A percentile compares a stretch with the other conserved stretches of the same genome.
phyloP scores from a whole-genome alignment of 345 rosid genomes.

The Citrus inodora region DNA sequence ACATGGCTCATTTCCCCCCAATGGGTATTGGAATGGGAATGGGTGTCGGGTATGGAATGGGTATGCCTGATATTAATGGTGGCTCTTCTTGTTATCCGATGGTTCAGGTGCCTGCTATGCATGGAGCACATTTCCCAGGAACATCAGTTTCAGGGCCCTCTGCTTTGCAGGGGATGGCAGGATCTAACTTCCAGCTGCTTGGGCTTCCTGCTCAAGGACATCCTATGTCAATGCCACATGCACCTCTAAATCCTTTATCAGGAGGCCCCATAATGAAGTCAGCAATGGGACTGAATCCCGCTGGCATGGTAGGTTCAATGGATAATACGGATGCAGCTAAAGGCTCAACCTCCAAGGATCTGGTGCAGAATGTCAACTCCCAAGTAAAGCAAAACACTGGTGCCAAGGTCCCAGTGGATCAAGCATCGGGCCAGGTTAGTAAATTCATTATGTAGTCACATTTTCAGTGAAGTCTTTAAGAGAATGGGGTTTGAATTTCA shows the following conservation, averaged over 20 bases:
- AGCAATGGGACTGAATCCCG: conserved; percentile 20
- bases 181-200: conserved; percentile 41
- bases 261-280: conserved; percentile 43
- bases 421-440: conserved; percentile 43
- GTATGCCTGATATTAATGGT: conserved; percentile 49
- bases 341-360: conserved; percentile 42
- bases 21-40: conserved; percentile 66
- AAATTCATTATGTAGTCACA: conserved; percentile 4
- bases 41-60: conserved; percentile 64
- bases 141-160: conserved; percentile 29
- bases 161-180: conserved; percentile 35
- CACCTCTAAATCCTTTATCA: conserved; percentile 32
- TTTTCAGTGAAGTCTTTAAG: background rate
- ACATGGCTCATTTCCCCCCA: conserved; percentile 44
- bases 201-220: conserved; percentile 45
- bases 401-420: conserved; percentile 29
- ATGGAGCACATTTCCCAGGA: conserved; percentile 51
- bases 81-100: conserved; percentile 38
- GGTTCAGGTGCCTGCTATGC: conserved; percentile 48
- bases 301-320: conserved; percentile 26
- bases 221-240: conserved; percentile 38
- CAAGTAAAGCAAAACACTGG: conserved; percentile 34
- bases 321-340: conserved; percentile 38
- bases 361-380: conserved; percentile 26
- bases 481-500: conserved; percentile 7